phyloP scores from a whole-genome alignment of 768 basidiomycete species.

The Suillus americanus region DNA sequence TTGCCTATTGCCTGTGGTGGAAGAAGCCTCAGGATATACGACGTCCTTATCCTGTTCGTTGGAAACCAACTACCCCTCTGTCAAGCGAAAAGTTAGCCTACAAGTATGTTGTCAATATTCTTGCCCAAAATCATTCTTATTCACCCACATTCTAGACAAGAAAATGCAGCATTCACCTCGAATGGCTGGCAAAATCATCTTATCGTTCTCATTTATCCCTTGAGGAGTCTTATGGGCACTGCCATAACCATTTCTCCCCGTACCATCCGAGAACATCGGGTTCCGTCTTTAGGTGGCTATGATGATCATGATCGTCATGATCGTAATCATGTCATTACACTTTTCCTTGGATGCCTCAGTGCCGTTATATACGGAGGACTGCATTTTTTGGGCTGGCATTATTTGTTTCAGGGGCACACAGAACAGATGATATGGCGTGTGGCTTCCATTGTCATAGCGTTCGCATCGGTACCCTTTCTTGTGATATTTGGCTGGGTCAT shows the following conservation, averaged over 20 bases:
- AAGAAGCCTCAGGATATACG: neutral
- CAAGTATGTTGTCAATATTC: neutral
- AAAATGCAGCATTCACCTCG: neutral
- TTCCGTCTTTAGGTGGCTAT: neutral
- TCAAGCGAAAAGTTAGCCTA: no score
- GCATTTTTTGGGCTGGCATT: neutral
- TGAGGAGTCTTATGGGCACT: neutral
- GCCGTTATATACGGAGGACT: neutral
- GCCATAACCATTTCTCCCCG: neutral
- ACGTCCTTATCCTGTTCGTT: neutral
- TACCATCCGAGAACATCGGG: neutral
- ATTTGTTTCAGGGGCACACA: neutral
- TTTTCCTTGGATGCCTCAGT: neutral
- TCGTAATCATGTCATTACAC: neutral
- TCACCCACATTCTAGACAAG: neutral
- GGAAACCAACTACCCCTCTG: no score
- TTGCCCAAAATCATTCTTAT: neutral
- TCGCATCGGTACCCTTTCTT: neutral
- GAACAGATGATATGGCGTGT: neutral
- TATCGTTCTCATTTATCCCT: neutral
- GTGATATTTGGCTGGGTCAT: neutral
- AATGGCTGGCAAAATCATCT: neutral
- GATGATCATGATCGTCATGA: neutral
- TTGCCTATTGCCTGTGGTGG: neutral
- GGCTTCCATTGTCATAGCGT: neutral